phyloP scores from a whole-genome alignment of 192 early-diverging fungal genomes.

The Gonapodya prolifera region DNA sequence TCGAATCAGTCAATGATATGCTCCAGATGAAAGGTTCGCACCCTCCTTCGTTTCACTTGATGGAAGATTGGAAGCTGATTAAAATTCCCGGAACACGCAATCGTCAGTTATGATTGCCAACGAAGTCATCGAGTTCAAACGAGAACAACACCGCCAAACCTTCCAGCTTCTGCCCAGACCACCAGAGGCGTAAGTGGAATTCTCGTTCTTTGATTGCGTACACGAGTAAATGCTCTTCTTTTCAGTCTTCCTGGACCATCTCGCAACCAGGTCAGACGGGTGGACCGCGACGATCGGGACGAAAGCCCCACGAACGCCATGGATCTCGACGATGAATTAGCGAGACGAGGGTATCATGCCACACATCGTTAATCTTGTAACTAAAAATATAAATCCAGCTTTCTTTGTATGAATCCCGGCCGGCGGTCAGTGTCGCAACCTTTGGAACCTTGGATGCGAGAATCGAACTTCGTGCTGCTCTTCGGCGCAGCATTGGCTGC shows the following conservation, averaged over 20 bases:
- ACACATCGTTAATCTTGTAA: background rate
- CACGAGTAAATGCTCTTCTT: background rate
- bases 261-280: background rate
- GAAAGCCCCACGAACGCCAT: background rate
- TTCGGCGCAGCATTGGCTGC: background rate
- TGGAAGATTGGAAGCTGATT: too few species aligned
- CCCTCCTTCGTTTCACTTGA: too few species aligned
- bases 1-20: slow-evolving; percentile 60
- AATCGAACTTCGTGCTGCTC: background rate
- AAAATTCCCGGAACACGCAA: too few species aligned
- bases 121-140: slow-evolving; percentile 66
- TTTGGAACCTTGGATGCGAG: background rate
- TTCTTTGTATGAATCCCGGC: too few species aligned
- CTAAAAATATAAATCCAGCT: background rate
- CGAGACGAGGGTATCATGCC: background rate
- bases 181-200: background rate
- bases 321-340: slow-evolving; percentile 1
- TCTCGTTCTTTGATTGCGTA: background rate
- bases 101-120: slow-evolving; percentile 61
- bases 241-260: background rate
- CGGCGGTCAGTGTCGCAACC: too few species aligned
- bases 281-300: slow-evolving; percentile 1
- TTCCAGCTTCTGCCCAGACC: background rate
- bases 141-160: background rate
- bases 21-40: slow-evolving; percentile 65